Conservation (phyloP, 441 rosid genomes). For the Melastoma candidum region DNA sequence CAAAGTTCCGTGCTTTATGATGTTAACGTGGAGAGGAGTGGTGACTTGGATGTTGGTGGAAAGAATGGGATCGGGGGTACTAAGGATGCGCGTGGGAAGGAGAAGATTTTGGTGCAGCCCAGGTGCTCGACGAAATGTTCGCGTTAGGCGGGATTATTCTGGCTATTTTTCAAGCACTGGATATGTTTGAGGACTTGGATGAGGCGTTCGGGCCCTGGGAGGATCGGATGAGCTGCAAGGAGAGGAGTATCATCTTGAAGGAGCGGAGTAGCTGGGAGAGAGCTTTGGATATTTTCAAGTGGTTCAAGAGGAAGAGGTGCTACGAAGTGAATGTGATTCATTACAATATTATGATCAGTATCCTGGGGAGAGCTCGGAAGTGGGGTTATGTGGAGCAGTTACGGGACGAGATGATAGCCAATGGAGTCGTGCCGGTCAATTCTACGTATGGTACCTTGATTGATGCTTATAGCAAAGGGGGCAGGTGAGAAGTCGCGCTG, state of each 20-base stretch:
- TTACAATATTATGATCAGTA: conserved; percentile 69
- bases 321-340: conserved; percentile 78
- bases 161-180: conserved; percentile 55
- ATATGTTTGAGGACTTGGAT: conserved; percentile 43
- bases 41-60: conserved; percentile 15
- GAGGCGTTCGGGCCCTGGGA: conserved; percentile 73
- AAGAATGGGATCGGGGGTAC: conserved; percentile 9
- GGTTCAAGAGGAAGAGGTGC: conserved; percentile 65
- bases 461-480: conserved; percentile 81
- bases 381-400: conserved; percentile 43
- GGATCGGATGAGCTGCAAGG: conserved; percentile 55
- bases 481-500: conserved; percentile 45
- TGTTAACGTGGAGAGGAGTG: conserved; percentile 13
- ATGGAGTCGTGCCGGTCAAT: conserved; percentile 47
- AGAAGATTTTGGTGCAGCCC: conserved; percentile 27
- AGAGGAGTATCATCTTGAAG: conserved; percentile 75
- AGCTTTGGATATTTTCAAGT: conserved; percentile 72
- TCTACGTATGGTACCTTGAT: conserved; percentile 79
- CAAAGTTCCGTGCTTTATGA: conserved; percentile 18
- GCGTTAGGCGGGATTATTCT: conserved; percentile 64
- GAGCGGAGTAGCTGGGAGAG: conserved; percentile 77
- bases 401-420: conserved; percentile 54
- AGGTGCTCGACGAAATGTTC: conserved; percentile 70
- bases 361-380: conserved; percentile 58
- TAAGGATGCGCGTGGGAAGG: neutral